phyloP scores from a whole-genome alignment of 495 filamentous ascomycete genomes.

The Penicillium bialowiezense region DNA sequence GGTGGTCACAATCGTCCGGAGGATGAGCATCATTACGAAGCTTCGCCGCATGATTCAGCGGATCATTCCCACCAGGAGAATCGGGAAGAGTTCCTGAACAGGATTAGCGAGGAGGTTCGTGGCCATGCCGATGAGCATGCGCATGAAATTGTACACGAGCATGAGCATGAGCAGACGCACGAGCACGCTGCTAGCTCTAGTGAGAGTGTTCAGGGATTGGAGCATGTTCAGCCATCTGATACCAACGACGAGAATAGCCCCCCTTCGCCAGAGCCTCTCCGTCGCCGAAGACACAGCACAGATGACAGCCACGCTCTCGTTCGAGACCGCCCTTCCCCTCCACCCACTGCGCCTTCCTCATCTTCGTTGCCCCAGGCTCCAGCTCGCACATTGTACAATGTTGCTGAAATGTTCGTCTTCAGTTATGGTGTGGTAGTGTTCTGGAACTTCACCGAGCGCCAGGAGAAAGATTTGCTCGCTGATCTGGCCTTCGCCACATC shows the following conservation, averaged over 20 bases:
- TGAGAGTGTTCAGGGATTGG: neutral
- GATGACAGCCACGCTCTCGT: slow-evolving; percentile 21
- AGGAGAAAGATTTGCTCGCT: slow-evolving; percentile 95
- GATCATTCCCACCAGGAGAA: slow-evolving; percentile 14
- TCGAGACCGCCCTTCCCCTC: slow-evolving; percentile 17
- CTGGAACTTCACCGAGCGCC: slow-evolving; percentile 94
- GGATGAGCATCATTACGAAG: slow-evolving; percentile 32
- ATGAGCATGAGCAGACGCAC: too few relatives aligned
- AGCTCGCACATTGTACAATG: slow-evolving; percentile 62
- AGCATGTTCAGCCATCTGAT: neutral
- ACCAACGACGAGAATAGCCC: slow-evolving; percentile 1
- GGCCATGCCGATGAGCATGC: slow-evolving; percentile 21
- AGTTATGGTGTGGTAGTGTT: slow-evolving; percentile 97
- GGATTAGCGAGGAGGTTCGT: slow-evolving; percentile 20
- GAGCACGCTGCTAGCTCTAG: slow-evolving; percentile 9
- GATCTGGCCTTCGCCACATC: slow-evolving; percentile 87
- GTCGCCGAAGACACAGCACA: slow-evolving; percentile 26
- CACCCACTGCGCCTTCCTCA: slow-evolving; percentile 11
- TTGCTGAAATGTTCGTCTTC: slow-evolving; percentile 98
- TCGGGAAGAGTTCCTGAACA: slow-evolving; percentile 14
- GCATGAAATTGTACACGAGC: too few relatives aligned
- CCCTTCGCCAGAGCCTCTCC: slow-evolving; percentile 12
- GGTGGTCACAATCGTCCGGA: slow-evolving; percentile 29
- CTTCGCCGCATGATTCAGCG: slow-evolving; percentile 12
- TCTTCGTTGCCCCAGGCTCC: slow-evolving; percentile 23